Percentiles rank a stretch among this genome's conserved stretches.
Evolutionary conservation across 805 yeast species (phyloP).

Genomic region (Starmerella gropengiesseri): DNA sequence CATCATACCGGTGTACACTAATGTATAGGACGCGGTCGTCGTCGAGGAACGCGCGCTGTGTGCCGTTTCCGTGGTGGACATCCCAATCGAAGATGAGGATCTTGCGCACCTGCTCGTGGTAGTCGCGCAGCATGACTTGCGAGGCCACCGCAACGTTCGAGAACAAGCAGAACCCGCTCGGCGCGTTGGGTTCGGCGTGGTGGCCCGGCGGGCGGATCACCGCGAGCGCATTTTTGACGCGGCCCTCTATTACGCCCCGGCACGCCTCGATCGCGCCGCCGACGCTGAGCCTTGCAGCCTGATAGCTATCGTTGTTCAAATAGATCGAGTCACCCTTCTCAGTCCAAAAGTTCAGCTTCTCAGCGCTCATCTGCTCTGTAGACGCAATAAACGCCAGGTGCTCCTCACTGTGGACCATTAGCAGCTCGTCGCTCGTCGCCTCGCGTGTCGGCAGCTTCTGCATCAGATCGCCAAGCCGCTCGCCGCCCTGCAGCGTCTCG

Average conservation of each 20-base stretch:
- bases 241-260: slow-evolving; percentile 84
- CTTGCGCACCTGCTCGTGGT: slow-evolving; percentile 78
- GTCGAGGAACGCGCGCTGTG: slow-evolving; percentile 80
- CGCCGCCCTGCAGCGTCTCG: slow-evolving; percentile 57
- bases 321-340: slow-evolving; percentile 91
- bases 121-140: slow-evolving; percentile 62
- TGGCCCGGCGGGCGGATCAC: slow-evolving; percentile 98
- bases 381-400: slow-evolving; percentile 67
- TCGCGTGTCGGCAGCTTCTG: slow-evolving; percentile 80
- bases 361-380: slow-evolving; percentile 68
- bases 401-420: slow-evolving; percentile 71
- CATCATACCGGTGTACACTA: slow-evolving; percentile 85
- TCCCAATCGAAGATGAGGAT: slow-evolving; percentile 94
- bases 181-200: slow-evolving; percentile 95
- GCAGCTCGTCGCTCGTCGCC: slow-evolving; percentile 75
- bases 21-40: slow-evolving; percentile 87
- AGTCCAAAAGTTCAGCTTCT: slow-evolving; percentile 65
- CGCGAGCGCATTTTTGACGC: slow-evolving; percentile 83
- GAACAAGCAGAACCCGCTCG: slow-evolving; percentile 94
- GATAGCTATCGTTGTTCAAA: slow-evolving; percentile 77
- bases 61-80: slow-evolving; percentile 97
- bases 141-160: slow-evolving; percentile 98
- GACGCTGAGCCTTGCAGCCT: slow-evolving; percentile 83
- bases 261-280: slow-evolving; percentile 98
- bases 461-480: slow-evolving; percentile 78